Evolutionary conservation across 2,329 filamentous ascomycete species (phyloP).

Genomic region (Aspergillus cejpii): DNA sequence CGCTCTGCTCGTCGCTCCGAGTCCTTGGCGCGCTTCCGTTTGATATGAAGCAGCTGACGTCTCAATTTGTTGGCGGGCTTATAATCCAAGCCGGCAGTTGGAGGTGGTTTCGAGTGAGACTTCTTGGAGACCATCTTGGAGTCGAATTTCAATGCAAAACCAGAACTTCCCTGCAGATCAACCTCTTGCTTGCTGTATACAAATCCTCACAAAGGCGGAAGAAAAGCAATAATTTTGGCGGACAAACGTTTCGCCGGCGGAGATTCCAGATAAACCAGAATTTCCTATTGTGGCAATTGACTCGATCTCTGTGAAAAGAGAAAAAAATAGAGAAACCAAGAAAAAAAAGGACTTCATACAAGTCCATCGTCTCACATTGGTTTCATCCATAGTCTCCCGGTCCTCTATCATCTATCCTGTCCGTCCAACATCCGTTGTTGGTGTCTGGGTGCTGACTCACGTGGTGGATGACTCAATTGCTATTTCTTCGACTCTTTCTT

Average conservation of each 20-base stretch:
- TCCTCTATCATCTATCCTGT: neutral
- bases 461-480: slow-evolving; percentile 39
- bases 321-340: neutral
- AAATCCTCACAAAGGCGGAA: neutral
- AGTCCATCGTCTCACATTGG: neutral
- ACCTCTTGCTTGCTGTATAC: neutral
- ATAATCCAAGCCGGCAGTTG: slow-evolving; percentile 45
- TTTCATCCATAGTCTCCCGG: neutral
- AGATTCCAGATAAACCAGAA: slow-evolving; percentile 1
- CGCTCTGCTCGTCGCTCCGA: slow-evolving; percentile 68
- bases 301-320: neutral
- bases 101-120: slow-evolving; percentile 37
- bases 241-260: slow-evolving; percentile 18
- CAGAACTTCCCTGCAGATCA: neutral
- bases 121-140: slow-evolving; percentile 47
- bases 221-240: slow-evolving; percentile 24
- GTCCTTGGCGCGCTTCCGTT: slow-evolving; percentile 70
- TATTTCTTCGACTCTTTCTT: slow-evolving; percentile 31
- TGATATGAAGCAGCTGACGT: slow-evolving; percentile 69
- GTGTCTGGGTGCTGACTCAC: slow-evolving; percentile 17
- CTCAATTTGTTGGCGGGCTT: slow-evolving; percentile 70
- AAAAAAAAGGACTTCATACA: neutral
- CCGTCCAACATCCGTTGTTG: slow-evolving; percentile 8
- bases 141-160: neutral
- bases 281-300: neutral